phyloP scores from a whole-genome alignment of 345 rosid species.

The Populus euphratica region DNA sequence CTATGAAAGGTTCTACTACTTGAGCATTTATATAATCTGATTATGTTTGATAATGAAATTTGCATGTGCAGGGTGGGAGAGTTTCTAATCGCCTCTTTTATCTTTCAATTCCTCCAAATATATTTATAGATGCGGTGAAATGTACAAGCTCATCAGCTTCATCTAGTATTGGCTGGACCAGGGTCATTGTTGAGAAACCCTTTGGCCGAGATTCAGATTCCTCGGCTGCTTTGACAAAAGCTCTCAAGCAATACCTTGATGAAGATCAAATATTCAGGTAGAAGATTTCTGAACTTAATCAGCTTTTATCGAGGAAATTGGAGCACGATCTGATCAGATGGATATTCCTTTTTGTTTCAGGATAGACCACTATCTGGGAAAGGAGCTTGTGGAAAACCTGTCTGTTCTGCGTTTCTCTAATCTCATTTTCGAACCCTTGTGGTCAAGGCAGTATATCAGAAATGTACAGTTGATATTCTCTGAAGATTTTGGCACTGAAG shows the following conservation, averaged over 20 bases:
- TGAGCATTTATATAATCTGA: neutral
- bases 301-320: slow-evolving; percentile 3
- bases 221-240: slow-evolving; percentile 85
- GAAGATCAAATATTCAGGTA: slow-evolving; percentile 98
- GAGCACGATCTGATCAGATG: slow-evolving; percentile 16
- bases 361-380: slow-evolving; percentile 96
- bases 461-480: slow-evolving; percentile 92
- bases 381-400: slow-evolving; percentile 94
- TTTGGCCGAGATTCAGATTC: slow-evolving; percentile 97
- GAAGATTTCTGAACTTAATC: slow-evolving; percentile 6
- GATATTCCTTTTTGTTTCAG: slow-evolving; percentile 38
- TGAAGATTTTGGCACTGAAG: slow-evolving; percentile 98
- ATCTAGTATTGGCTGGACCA: slow-evolving; percentile 89
- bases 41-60: slow-evolving; percentile 14
- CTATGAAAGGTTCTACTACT: neutral
- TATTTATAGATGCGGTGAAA: slow-evolving; percentile 85
- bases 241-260: slow-evolving; percentile 70
- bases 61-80: slow-evolving; percentile 57
- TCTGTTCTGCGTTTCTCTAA: slow-evolving; percentile 97
- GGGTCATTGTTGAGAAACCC: slow-evolving; percentile 99
- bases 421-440: slow-evolving; percentile 91
- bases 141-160: slow-evolving; percentile 90
- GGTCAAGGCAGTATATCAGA: slow-evolving; percentile 95
- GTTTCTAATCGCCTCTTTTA: slow-evolving; percentile 91
- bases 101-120: slow-evolving; percentile 91